phyloP scores from a whole-genome alignment of 2,329 filamentous ascomycete genomes.

The Trichoderma sp. region DNA sequence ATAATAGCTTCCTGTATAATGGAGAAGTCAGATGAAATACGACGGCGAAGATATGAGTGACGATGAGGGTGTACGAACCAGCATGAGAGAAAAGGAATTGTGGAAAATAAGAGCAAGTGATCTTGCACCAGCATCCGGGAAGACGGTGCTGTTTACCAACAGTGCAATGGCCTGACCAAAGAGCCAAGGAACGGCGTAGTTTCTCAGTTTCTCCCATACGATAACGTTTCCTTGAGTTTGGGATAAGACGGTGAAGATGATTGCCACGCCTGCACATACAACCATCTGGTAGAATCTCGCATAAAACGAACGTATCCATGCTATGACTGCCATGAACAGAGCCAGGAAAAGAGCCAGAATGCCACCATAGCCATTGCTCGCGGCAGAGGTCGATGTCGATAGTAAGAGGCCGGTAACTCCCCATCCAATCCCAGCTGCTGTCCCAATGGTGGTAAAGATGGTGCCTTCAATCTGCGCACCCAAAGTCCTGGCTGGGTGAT shows the following conservation, averaged over 20 bases:
- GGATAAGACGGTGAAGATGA: conserved; percentile 53
- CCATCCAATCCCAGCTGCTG: conserved; percentile 54
- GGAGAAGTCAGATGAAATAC: not conserved
- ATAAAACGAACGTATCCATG: conserved; percentile 54
- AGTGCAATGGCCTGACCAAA: conserved; percentile 55
- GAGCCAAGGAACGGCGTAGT: conserved; percentile 56
- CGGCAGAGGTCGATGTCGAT: conserved; percentile 48
- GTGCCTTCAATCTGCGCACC: conserved; percentile 58
- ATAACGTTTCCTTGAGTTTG: conserved; percentile 44
- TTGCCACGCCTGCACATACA: conserved; percentile 54
- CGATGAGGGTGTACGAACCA: conserved; percentile 32
- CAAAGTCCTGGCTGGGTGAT: conserved; percentile 55
- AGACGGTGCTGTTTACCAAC: conserved; percentile 46
- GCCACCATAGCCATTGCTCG: conserved; percentile 50
- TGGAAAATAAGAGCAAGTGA: conserved; percentile 49
- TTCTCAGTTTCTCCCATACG: conserved; percentile 50
- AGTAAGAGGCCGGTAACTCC: conserved; percentile 53
- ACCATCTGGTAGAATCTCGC: conserved; percentile 56
- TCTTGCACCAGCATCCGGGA: conserved; percentile 56
- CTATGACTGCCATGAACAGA: conserved; percentile 51
- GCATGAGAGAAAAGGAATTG: conserved; percentile 47
- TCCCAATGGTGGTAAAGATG: conserved; percentile 52
- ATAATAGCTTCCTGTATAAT: conserved; percentile 33
- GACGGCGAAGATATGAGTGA: not conserved
- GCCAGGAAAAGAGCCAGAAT: conserved; percentile 56